phyloP scores from a whole-genome alignment of 2,329 filamentous ascomycete species.

The Lizonia empirigonia region DNA sequence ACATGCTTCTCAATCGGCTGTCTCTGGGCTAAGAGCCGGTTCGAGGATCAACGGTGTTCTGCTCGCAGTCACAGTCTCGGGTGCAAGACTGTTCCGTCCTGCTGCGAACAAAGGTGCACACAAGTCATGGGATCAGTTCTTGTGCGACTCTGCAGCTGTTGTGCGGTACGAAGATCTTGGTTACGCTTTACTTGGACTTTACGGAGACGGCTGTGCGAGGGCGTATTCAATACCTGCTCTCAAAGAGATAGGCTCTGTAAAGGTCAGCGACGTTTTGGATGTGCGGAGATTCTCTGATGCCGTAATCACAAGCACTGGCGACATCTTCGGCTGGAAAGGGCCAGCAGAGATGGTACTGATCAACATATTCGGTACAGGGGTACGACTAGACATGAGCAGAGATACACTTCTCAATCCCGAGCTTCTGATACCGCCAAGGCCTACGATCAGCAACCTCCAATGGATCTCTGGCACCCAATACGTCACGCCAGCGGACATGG shows the following conservation, averaged over 20 bases:
- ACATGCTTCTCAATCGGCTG: slow-evolving; percentile 72
- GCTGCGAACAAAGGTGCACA: slow-evolving; percentile 86
- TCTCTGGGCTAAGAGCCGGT: slow-evolving; percentile 78
- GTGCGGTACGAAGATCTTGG: slow-evolving; percentile 76
- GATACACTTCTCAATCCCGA: slow-evolving; percentile 82
- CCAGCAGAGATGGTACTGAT: slow-evolving; percentile 83
- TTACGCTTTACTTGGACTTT: slow-evolving; percentile 80
- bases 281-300: slow-evolving; percentile 71
- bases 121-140: slow-evolving; percentile 80
- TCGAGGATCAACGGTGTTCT: slow-evolving; percentile 77
- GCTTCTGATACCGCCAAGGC: slow-evolving; percentile 74
- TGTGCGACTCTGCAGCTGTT: slow-evolving; percentile 82
- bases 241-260: slow-evolving; percentile 76
- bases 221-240: slow-evolving; percentile 87
- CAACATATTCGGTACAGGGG: slow-evolving; percentile 81
- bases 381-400: slow-evolving; percentile 60
- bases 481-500: slow-evolving; percentile 83
- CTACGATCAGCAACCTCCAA: slow-evolving; percentile 92
- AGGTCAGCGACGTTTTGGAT: slow-evolving; percentile 72
- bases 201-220: slow-evolving; percentile 78
- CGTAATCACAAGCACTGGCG: slow-evolving; percentile 75
- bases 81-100: slow-evolving; percentile 87
- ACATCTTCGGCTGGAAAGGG: slow-evolving; percentile 85
- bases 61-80: slow-evolving; percentile 73
- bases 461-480: slow-evolving; percentile 97